Base-by-base conservation (phyloP, 2,329 filamentous ascomycete genomes). In the Monosporascus sp. region DNA sequence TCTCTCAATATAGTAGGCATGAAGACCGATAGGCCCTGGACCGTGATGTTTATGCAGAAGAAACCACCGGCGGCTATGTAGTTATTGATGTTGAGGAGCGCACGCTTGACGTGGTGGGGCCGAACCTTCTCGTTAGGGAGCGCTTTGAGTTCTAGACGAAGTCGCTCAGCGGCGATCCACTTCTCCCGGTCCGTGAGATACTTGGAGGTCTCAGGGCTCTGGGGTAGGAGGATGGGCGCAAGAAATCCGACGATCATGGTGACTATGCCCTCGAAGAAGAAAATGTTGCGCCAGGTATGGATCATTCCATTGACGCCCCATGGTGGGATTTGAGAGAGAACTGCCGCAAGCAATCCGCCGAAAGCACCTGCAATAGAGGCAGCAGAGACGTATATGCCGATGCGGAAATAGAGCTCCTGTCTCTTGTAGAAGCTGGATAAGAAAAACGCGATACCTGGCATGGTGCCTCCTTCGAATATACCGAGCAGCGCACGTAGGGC, bases 231-330 rank as follows among this genome's bases (percentile, higher is more conserved):
- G 49, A 79, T 70, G 1, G 79, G 79, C 1, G 80, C 77, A 1
- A 69, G 53, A 2, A 74, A 39, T 0, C 77, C 80, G 14, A 78
- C 60, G 42, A 79, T 53, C 22, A 77, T 65, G 9, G 81, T 84
- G 55, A 83, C 60, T 42, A 83, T 63, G 0, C 81, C 82, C 62
- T 84, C 81, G 54, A 85, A 83, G 68, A 84, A 83, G 70, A 84
- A 84, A 58, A 85, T 85, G 64, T 80, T 80, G 54, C 77, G 72
- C 79, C 79, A 81, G 0, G 72, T 77, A 57, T 77, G 69, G 50
- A 83, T 69, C 54, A 70, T 70, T 2, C 66, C 55, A 0, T 64
- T 67, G 6, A 69, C 62, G 1, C 81, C 80, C 78, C 79, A 84
- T 36, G 68, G 61, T 5, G 80, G 80, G 45, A 84, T 77, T 6